A percentile compares a stretch with the other conserved stretches of the same genome.
Conservation (phyloP, 2,329 filamentous ascomycete species). For the Aspergillus fructus region DNA sequence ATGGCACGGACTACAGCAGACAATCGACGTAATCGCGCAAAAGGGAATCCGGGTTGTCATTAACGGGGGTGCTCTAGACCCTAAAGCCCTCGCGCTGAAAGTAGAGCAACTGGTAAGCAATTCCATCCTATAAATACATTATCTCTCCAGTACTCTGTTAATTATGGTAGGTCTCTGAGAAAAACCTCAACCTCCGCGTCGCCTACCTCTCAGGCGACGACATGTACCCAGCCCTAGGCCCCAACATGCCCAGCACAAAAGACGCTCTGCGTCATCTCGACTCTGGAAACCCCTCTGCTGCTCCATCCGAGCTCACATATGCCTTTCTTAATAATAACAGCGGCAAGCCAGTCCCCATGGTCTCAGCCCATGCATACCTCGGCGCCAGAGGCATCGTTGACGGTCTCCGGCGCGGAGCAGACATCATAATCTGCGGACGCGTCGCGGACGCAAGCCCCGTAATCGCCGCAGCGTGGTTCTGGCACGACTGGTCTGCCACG, state of each 20-base stretch:
- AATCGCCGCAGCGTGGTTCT: slow-evolving; percentile 58
- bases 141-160: too few relatives aligned
- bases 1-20: slow-evolving; percentile 50
- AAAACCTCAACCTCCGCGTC: slow-evolving; percentile 40
- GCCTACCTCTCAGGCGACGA: slow-evolving; percentile 50
- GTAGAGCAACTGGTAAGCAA: slow-evolving; percentile 37
- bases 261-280: slow-evolving; percentile 45
- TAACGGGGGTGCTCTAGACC: slow-evolving; percentile 59
- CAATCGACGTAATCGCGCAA: slow-evolving; percentile 46
- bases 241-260: slow-evolving; percentile 31
- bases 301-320: slow-evolving; percentile 34
- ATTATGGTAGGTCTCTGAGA: slow-evolving; percentile 30
- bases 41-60: slow-evolving; percentile 56
- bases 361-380: slow-evolving; percentile 49
- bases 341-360: slow-evolving; percentile 46
- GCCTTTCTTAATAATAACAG: slow-evolving; percentile 37
- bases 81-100: slow-evolving; percentile 51
- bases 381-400: slow-evolving; percentile 51
- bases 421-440: slow-evolving; percentile 52
- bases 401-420: slow-evolving; percentile 44
- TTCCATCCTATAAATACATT: slow-evolving; percentile 3
- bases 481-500: slow-evolving; percentile 52
- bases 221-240: slow-evolving; percentile 36
- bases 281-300: slow-evolving; percentile 37
- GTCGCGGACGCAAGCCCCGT: slow-evolving; percentile 54